A percentile compares a stretch with the other conserved stretches of the same genome.
phyloP scores from a whole-genome alignment of 352 stramenopile species.

The Elongisporangium prolatum region DNA sequence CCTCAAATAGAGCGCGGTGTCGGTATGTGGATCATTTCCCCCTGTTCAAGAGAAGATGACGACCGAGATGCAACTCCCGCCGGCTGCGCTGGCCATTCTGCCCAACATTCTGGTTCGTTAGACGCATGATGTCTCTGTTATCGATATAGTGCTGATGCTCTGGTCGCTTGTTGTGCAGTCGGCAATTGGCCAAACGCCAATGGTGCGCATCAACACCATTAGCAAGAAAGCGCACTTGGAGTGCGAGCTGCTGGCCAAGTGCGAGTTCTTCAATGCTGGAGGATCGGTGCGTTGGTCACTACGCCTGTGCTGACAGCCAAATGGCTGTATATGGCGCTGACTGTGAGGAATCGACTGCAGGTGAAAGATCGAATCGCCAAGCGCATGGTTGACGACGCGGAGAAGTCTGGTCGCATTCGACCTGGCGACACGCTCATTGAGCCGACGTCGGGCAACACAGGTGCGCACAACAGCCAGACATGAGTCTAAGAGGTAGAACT shows the following conservation, averaged over 20 bases:
- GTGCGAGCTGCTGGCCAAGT: conserved; percentile 93
- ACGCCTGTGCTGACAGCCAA: background rate
- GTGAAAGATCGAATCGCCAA: conserved; percentile 90
- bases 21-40: conserved; percentile 1
- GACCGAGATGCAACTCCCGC: conserved; percentile 21
- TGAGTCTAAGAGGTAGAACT: conserved; percentile 19
- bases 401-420: conserved; percentile 89
- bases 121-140: background rate
- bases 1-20: background rate
- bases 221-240: conserved; percentile 72
- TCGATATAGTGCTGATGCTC: background rate
- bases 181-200: conserved; percentile 90
- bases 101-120: conserved; percentile 49
- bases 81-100: conserved; percentile 44
- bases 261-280: conserved; percentile 96
- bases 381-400: conserved; percentile 92
- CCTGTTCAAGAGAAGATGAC: conserved; percentile 1
- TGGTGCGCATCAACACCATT: conserved; percentile 92
- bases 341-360: conserved; percentile 7
- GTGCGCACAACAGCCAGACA: conserved; percentile 43
- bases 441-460: conserved; percentile 97
- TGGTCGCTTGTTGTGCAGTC: conserved; percentile 13
- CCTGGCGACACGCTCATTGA: conserved; percentile 95
- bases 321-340: background rate
- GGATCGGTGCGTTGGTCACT: conserved; percentile 42